Evolutionary conservation across 768 basidiomycete species (phyloP), one percentile per base, ranked within the genome.

Genomic region (Termitomyces sp.): DNA sequence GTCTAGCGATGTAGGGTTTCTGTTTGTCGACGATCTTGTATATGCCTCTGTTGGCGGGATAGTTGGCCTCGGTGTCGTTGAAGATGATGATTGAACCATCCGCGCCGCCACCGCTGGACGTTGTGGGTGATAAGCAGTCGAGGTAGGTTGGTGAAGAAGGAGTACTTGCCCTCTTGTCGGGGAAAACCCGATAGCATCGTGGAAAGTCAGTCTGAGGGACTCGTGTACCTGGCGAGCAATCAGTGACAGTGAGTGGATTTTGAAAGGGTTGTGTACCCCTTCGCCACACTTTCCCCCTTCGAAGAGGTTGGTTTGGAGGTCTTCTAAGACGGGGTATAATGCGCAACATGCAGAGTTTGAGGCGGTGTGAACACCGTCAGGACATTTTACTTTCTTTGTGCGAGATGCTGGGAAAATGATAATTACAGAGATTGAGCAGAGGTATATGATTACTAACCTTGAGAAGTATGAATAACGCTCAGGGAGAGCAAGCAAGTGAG

Each of bases 81-180:
- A 52, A 52, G 26, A 52, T 52, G 20, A 52, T 40, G 10, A 52
- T 52, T 13, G 51, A 52, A 28, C 51, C 51, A n/a, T 52, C 51
- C 26, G 51, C 51, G 51, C 51, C 51, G 10, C 51, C 51, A 40
- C 51, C 51, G 18, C 51, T 52, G 16, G 7, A 28, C 3, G 40
- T 18, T 28, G 16, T 24, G 10, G 28, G 28, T 52, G 16, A 6
- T n/a, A 1, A 2, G 7, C 18, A 18, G 51, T 13, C 36, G 24
- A 40, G 5, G 24, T 11, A 16, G 24, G 2, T n/a, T 40, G 11
- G 24, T 22, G 10, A 13, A 26, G n/a, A n/a, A n/a, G n/a, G n/a
- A n/a, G n/a, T n/a, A 28, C 26, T 40, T n/a, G 28, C 51, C 51
- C 51, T 11, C 9, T 28, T n/a, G 36, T 28, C 26, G 36, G 24